Base-by-base conservation (phyloP, 2,329 filamentous ascomycete species). In the Tolypocladium tropicale region DNA sequence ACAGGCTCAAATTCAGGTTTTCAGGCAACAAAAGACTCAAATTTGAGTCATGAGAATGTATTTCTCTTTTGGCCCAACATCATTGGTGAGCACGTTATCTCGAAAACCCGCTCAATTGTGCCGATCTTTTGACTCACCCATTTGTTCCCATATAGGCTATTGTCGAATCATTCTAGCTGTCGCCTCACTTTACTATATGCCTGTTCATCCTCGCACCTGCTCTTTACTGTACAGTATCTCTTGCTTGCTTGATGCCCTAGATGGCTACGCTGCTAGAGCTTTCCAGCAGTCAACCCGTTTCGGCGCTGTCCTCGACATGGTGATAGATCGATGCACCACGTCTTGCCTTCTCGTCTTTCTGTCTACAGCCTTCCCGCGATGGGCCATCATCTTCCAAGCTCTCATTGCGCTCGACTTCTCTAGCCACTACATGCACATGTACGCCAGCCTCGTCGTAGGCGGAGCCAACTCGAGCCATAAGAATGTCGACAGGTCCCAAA, bases 341-440 rank as follows among this genome's bases (percentile, higher is more conserved):
- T 86, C 93, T 2, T 97, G 94, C 72, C 76, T 99, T 64, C 83
- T 99, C 53, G 92, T 97, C 53, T 99, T 97, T 77, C 76, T 99
- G 60, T 90, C 90, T 43, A 94, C 90, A 18, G 94, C 94, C 23
- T 99, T 95, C 75, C 94, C 94, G 5, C 84, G 92, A 57, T 97
- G 90, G 87, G 85, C 90, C 61, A 91, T 97, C 63, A 68, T 97
- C 57, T 99, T 99, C 80, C 94, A 99, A 77, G 84, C 87, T 49
- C 76, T 99, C 67, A 96, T 99, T 71, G 88, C 88, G 55, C 76
- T 99, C 65, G 94, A 99, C 73, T 81, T 99, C 62, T 89, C 94
- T 32, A 96, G 91, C 71, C 94, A 99, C 74, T 99, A 97, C 71
- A 93, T 97, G 79, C 94, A 99, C 76, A 99, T 99, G 94, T 97